Conservation (phyloP, 495 filamentous ascomycete genomes). For the Daldinia vernicosa region DNA sequence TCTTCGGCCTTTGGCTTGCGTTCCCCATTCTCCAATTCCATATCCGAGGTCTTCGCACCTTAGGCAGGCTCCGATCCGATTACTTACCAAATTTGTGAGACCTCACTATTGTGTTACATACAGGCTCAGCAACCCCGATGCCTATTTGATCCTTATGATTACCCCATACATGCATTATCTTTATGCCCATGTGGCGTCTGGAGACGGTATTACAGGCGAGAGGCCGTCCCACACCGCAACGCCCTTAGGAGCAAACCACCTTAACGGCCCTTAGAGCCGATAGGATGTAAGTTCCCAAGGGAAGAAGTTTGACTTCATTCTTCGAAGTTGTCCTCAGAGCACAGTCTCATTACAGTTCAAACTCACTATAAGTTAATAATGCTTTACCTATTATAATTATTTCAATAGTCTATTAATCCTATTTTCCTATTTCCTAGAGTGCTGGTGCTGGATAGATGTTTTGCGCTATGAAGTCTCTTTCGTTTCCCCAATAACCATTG, state of each 20-base stretch:
- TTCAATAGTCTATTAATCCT: not conserved
- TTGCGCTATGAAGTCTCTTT: not conserved
- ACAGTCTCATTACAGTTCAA: not conserved
- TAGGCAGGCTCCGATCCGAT: slow-evolving; percentile 24
- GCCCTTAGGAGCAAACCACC: not conserved
- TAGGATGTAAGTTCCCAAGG: not conserved
- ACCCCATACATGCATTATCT: not conserved
- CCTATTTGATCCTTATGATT: not conserved
- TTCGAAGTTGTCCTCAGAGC: not conserved
- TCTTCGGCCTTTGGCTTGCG: slow-evolving; percentile 18
- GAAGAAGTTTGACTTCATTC: not conserved
- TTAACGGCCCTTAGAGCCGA: not conserved
- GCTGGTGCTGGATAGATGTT: not conserved
- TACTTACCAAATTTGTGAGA: not conserved
- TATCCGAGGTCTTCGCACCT: slow-evolving; percentile 17
- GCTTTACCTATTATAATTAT: not conserved
- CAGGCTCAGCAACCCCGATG: not conserved
- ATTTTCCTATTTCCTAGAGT: not conserved
- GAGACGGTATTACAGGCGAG: not conserved
- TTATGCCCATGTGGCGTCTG: not conserved
- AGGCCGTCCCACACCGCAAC: not conserved
- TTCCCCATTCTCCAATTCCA: slow-evolving; percentile 7
- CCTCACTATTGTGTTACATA: not conserved
- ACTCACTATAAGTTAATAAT: not conserved
- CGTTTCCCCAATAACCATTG: not conserved